Base-by-base conservation (phyloP, 176 grass and related monocot species). In the Oryza meridionalis region DNA sequence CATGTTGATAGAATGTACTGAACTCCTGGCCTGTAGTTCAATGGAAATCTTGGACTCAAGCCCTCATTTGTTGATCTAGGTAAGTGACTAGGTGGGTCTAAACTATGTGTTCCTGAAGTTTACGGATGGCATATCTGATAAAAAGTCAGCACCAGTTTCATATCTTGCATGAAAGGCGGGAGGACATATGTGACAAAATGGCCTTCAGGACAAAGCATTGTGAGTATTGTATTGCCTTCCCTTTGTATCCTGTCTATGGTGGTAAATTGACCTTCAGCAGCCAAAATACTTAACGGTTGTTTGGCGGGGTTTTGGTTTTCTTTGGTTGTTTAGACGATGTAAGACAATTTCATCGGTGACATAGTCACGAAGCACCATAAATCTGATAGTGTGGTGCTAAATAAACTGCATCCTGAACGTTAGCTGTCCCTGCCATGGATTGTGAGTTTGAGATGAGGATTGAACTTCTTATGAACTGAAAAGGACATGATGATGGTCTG, bases 151-250 rank as follows among this genome's bases (percentile, higher is more conserved):
- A 38, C 16, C 65, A 21, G 22, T 22, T 35, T 29, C 24, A 1
- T 19, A 32, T 12, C 17, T 47, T 67, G 19, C 42, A 8, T 3
- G 9, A 15, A 81, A 69, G 78, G 42, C 26, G 45, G 69, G 13
- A 37, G 14, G 22, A 7, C 19, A 21, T 46, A 77, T 40, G 15
- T 21, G 27, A 63, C 42, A 63, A 14, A 50, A 38, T 62, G 10
- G 51, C 26, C 51, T 82, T 77, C 29, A 49, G 40, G 37, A 80
- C 21, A 79, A 79, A 69, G 14, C 35, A 68, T 67, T 17, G 29
- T 32, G 7, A 42, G 37, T 44, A 29, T 55, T 45, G 69, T 84
- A 74, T 68, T 80, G 45, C 38, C 50, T 76, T 80, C 21, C 5
- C 11, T 45, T 73, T 84, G 68, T 67, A 73, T 67, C 68, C 38